These are phyloP conservation scores for Ophiorrhiza pumila DNA, from an alignment of 257 asterid genomes.

Conservation along the genomic window DNA sequence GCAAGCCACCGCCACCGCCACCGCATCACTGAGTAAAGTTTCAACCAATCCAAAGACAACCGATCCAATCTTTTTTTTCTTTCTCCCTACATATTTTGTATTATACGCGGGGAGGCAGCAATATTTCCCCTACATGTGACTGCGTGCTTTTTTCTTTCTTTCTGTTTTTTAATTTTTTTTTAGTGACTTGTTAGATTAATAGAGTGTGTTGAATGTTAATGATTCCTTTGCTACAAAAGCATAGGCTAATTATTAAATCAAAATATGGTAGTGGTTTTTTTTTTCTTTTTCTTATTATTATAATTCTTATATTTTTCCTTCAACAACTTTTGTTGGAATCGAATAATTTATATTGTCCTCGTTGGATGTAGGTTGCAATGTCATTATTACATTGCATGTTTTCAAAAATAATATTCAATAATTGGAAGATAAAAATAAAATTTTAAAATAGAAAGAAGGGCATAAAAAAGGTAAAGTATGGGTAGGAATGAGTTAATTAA, in stretches of 20 bases:
- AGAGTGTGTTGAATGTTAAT: conserved; percentile 55
- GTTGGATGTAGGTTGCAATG: conserved; percentile 19
- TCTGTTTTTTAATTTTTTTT: conserved; percentile 4
- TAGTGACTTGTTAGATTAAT: conserved; percentile 31
- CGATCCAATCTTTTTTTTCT: not conserved
- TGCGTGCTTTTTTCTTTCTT: conserved; percentile 34
- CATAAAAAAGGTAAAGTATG: not conserved
- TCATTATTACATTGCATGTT: conserved; percentile 37
- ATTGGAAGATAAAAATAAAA: not conserved
- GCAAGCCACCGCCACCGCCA: conserved; percentile 52
- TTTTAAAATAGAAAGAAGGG: not conserved
- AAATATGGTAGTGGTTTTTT: conserved; percentile 21
- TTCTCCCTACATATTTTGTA: conserved; percentile 40
- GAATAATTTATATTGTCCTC: conserved; percentile 13
- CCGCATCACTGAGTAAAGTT: conserved; percentile 38
- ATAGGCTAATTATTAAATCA: conserved; percentile 38
- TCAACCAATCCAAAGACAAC: conserved; percentile 5
- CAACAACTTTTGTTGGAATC: not conserved
- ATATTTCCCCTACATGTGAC: conserved; percentile 39
- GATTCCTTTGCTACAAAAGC: conserved; percentile 44
- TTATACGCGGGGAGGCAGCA: conserved; percentile 48
- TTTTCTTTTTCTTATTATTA: not conserved
- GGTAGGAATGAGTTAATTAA: conserved; percentile 15
- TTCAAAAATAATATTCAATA: not conserved
- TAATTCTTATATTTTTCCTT: not conserved